A percentile compares a stretch with the other conserved stretches of the same genome.
Conservation (phyloP, 1,284 basidiomycete species). For the Rhodotorula sp. region DNA sequence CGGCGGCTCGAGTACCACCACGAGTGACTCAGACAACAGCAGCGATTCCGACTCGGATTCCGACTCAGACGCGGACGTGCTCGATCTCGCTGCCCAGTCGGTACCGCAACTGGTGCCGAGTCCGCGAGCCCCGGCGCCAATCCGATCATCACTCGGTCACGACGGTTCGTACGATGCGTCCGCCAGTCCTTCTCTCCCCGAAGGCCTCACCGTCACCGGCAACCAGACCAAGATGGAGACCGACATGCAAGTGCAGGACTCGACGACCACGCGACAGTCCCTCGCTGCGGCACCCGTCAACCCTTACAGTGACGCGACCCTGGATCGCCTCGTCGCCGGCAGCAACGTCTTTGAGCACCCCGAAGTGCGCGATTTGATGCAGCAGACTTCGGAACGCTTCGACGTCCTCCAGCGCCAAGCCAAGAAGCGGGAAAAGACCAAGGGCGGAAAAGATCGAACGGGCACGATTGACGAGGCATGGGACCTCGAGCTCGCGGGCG, state of each 20-base stretch:
- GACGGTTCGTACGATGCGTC: conserved; percentile 29
- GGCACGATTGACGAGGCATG: conserved; percentile 43
- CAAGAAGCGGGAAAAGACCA: conserved; percentile 49
- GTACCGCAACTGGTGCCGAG: conserved; percentile 1
- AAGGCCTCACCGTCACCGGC: conserved; percentile 51
- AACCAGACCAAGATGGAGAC: conserved; percentile 37
- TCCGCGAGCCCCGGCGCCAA: background rate
- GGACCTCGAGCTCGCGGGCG: conserved; percentile 57
- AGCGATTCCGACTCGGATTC: conserved; percentile 14
- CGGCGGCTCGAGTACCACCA: conserved; percentile 14
- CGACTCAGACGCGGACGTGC: conserved; percentile 21
- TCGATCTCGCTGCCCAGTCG: background rate
- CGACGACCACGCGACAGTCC: conserved; percentile 47
- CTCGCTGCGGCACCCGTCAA: conserved; percentile 56
- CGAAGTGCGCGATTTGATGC: conserved; percentile 63
- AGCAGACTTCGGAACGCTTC: conserved; percentile 60
- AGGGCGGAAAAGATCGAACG: conserved; percentile 32
- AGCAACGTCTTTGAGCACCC: conserved; percentile 10
- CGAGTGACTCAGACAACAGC: conserved; percentile 7
- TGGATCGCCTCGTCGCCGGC: conserved; percentile 55
- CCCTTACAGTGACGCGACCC: conserved; percentile 3
- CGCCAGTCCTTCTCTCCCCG: conserved; percentile 43
- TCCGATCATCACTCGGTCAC: background rate
- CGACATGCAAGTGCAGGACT: conserved; percentile 44
- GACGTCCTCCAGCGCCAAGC: conserved; percentile 59